Evolutionary conservation across 257 asterid genomes (phyloP).

Genomic region (Haberlea rhodopensis): DNA sequence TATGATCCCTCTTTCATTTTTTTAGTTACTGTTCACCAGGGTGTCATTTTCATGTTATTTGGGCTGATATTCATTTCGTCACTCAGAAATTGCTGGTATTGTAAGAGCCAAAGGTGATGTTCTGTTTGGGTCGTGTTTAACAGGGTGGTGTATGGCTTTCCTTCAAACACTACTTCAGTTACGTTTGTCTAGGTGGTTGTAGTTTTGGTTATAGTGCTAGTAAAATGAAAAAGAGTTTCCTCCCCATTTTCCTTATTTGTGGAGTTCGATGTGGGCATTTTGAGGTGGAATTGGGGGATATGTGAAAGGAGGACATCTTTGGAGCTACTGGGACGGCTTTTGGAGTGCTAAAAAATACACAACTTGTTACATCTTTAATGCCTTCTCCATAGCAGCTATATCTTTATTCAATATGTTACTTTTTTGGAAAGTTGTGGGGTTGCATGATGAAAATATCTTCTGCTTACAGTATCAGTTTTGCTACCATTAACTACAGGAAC

Average conservation of each 20-base stretch:
- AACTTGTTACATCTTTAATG: neutral
- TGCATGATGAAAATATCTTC: slow-evolving; percentile 10
- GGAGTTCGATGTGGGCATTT: neutral
- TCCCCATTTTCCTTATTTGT: neutral
- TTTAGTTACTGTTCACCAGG: neutral
- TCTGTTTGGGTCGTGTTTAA: neutral
- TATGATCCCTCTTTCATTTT: neutral
- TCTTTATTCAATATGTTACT: neutral
- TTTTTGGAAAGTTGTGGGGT: slow-evolving; percentile 16
- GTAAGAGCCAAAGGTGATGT: no score
- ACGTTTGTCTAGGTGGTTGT: neutral
- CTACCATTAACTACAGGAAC: slow-evolving; percentile 51
- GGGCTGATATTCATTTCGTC: neutral
- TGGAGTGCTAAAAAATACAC: neutral
- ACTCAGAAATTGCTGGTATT: neutral
- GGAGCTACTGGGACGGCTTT: neutral
- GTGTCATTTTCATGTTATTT: no score
- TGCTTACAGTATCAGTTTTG: slow-evolving; percentile 19
- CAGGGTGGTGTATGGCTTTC: neutral
- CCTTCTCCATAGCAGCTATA: slow-evolving; percentile 1
- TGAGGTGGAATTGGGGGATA: neutral
- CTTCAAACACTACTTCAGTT: neutral
- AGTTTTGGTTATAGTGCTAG: neutral
- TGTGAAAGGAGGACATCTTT: neutral
- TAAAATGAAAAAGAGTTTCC: neutral